These are phyloP conservation scores for Hymenoscyphus repandus DNA, from an alignment of 2,329 filamentous ascomycete genomes.

Conservation along the genomic window DNA sequence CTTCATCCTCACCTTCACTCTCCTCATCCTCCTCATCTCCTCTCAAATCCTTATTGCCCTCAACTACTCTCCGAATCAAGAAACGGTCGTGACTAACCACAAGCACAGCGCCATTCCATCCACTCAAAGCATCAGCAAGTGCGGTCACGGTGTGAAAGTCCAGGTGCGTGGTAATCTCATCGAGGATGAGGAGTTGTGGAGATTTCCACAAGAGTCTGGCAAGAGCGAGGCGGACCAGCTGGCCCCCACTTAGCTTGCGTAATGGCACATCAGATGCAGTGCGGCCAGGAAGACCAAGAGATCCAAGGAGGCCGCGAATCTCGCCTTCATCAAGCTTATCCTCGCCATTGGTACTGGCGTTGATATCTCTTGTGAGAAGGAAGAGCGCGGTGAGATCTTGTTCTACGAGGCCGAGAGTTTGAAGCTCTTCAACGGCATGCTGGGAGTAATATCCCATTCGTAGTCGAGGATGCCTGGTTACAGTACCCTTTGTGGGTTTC, in stretches of 20 bases:
- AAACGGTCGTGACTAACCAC: conserved; percentile 80
- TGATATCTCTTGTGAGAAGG: conserved; percentile 52
- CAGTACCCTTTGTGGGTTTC: conserved; percentile 53
- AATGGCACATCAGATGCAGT: conserved; percentile 70
- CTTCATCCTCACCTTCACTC: conserved; percentile 41
- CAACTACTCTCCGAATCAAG: conserved; percentile 69
- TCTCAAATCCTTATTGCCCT: conserved; percentile 47
- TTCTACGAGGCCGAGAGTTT: conserved; percentile 43
- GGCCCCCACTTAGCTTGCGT: conserved; percentile 70
- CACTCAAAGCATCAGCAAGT: conserved; percentile 58
- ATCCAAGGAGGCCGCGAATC: conserved; percentile 59
- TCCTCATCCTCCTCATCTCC: conserved; percentile 37
- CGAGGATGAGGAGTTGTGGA: conserved; percentile 89
- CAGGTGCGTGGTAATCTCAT: conserved; percentile 92
- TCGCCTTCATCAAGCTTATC: conserved; percentile 57
- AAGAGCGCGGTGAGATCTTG: conserved; percentile 58
- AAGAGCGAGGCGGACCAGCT: conserved; percentile 79
- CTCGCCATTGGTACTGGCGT: conserved; percentile 35
- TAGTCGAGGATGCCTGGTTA: conserved; percentile 63
- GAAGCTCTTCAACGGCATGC: conserved; percentile 67
- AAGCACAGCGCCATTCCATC: conserved; percentile 69
- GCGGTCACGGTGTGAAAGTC: conserved; percentile 77
- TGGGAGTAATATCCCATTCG: conserved; percentile 76
- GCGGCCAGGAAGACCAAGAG: conserved; percentile 65
- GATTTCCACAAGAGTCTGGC: conserved; percentile 96